Conservation (phyloP, 768 basidiomycete genomes). For the Trametes villosa region DNA sequence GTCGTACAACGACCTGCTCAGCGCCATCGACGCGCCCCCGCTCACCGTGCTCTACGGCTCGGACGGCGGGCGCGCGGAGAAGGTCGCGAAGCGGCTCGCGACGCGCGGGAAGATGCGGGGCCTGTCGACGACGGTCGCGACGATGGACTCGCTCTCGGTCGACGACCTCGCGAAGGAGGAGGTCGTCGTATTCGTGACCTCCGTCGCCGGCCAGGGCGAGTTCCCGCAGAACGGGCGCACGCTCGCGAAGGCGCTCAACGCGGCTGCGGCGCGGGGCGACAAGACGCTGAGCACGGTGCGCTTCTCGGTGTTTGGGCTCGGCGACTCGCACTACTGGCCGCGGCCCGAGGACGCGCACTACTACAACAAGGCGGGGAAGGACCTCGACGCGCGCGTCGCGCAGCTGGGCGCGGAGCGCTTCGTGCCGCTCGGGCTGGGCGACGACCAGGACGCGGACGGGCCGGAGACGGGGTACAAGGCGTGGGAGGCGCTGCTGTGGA, state of each 20-base stretch:
- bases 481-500: constrained; percentile 96
- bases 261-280: constrained; percentile 60
- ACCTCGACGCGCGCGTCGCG: constrained; percentile 80
- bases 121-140: constrained; percentile 70
- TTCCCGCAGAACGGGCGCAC: constrained; percentile 95
- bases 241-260: constrained; percentile 85
- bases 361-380: constrained; percentile 96
- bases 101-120: constrained; percentile 85
- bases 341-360: constrained; percentile 95
- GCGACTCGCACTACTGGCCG: constrained; percentile 99
- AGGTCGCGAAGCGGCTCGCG: constrained; percentile 87
- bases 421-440: constrained; percentile 80
- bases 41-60: constrained; percentile 91
- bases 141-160: constrained; percentile 81
- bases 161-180: constrained; percentile 66
- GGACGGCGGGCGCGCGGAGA: constrained; percentile 95
- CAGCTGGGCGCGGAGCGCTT: constrained; percentile 81
- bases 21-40: constrained; percentile 86
- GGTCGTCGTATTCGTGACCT: constrained; percentile 86
- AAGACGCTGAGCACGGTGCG: constrained; percentile 64
- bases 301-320: constrained; percentile 91
- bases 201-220: constrained; percentile 96
- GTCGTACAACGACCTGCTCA: constrained; percentile 83
- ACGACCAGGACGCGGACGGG: constrained; percentile 98
- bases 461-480: constrained; percentile 93